Evolutionary conservation across 345 rosid genomes (phyloP).

Genomic region (Excoecaria cochinchinensis): DNA sequence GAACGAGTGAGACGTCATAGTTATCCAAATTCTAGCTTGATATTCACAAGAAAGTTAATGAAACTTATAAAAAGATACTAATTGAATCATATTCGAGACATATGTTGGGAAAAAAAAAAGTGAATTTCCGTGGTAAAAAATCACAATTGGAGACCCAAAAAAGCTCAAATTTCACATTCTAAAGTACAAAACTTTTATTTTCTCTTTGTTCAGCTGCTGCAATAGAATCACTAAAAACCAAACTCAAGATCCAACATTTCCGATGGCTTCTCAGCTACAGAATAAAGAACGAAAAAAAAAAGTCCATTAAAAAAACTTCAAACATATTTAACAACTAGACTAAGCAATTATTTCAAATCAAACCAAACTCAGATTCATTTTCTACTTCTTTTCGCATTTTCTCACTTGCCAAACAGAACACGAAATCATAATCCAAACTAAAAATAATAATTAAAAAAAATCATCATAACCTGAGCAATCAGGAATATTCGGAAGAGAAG

Average conservation of each 20-base stretch:
- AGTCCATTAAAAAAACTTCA: not conserved
- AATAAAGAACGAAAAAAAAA: slow-evolving; percentile 3
- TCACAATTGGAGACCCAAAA: not conserved
- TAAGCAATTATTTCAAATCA: not conserved
- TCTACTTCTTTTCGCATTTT: not conserved
- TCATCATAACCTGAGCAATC: no score
- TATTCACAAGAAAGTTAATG: not conserved
- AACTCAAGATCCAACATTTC: slow-evolving; percentile 27
- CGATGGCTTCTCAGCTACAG: slow-evolving; percentile 18
- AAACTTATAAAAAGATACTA: not conserved
- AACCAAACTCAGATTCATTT: not conserved
- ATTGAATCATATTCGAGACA: not conserved
- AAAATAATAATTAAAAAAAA: not conserved
- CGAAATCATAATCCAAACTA: not conserved
- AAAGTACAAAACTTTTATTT: not conserved
- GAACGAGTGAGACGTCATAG: not conserved
- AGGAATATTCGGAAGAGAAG: no score
- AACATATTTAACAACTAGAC: not conserved
- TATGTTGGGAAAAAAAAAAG: not conserved
- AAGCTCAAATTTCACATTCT: not conserved
- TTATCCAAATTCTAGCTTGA: not conserved
- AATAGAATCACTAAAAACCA: not conserved
- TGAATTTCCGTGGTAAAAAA: not conserved
- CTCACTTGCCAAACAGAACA: slow-evolving; percentile 2
- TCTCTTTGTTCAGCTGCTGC: not conserved